Evolutionary conservation across 1,284 basidiomycete species (phyloP), one percentile per base, ranked within the genome.

Genomic region (Veloboletus limbatus): DNA sequence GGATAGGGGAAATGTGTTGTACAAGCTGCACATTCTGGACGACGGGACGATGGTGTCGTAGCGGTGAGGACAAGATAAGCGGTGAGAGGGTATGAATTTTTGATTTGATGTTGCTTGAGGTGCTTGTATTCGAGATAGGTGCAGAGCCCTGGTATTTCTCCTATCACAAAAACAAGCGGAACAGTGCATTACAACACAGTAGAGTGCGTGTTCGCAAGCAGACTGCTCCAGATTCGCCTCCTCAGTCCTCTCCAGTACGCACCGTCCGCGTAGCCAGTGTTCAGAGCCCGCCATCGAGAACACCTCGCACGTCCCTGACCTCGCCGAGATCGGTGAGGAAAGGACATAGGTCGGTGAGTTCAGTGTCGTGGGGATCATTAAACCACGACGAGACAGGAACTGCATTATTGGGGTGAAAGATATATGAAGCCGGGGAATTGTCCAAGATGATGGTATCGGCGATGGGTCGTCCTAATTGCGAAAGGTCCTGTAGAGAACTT

Each of bases 341-440:
- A 28, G 88, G 93, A 56, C 90, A 88, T 35, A 99, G 74, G 68
- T 98, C 96, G 26, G 92, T 96, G 54, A 98, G 74, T 69, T 98
- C 96, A 24, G 95, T 97, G 68, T 98, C 96, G 62, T 97, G 94
- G 9, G 93, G 93, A 69, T 94, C 91, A 69, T 97, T 98, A 76
- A 99, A 99, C 97, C 96, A 99, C 48, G 92, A 96, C 40, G 95
- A 97, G 46, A 99, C 94, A 8, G 96, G 96, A 6, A 98, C 96
- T 33, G 97, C 97, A 63, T 98, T 99, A 72, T 97, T 97, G 14
- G 95, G 94, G 65, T 99, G 96, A 79, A 99, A 99, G 58, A 99
- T 96, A 70, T 99, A 99, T 8, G 92, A 97, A 11, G 97, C 96
- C 10, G 96, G 96, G 31, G 94, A 97, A 70, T 99, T 99, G 74